Percentiles rank a stretch among this genome's conserved stretches.
Evolutionary conservation across 2,329 filamentous ascomycete genomes (phyloP).

Genomic region (Nemania serpens): DNA sequence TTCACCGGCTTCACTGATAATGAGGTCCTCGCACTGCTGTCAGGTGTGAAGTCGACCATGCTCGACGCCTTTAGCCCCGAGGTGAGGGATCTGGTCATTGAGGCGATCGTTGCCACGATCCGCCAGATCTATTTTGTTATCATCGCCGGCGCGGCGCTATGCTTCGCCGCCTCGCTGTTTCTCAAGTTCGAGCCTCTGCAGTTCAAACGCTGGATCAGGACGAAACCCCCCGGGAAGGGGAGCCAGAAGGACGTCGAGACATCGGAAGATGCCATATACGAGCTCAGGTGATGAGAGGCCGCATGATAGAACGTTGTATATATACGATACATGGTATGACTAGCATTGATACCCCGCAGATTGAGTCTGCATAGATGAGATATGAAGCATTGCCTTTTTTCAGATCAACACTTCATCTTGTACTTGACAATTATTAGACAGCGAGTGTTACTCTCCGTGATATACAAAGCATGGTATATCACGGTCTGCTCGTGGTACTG

Average conservation of each 20-base stretch:
- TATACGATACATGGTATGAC: conserved; percentile 17
- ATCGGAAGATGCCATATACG: conserved; percentile 1
- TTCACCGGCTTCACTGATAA: conserved; percentile 28
- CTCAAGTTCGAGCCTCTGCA: conserved; percentile 23
- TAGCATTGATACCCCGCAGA: conserved; percentile 24
- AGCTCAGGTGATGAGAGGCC: conserved; percentile 10
- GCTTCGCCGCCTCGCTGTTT: conserved; percentile 28
- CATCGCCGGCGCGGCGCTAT: conserved; percentile 35
- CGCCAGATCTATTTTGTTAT: conserved; percentile 36
- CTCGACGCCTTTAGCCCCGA: conserved; percentile 29
- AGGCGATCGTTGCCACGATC: conserved; percentile 37
- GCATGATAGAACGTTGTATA: conserved; percentile 4
- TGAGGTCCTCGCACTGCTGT: conserved; percentile 39
- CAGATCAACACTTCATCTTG: background rate
- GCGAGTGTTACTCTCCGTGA: background rate
- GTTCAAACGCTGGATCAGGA: conserved; percentile 9
- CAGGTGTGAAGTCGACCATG: conserved; percentile 37
- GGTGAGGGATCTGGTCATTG: conserved; percentile 27
- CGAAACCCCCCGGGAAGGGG: background rate
- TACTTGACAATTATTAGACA: background rate
- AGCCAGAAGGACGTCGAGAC: background rate
- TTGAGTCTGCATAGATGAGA: conserved; percentile 12
- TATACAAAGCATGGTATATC: background rate
- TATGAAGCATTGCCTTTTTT: too few species aligned
- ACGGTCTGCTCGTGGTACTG: too few species aligned